Percentiles rank a stretch among this genome's conserved stretches.
Conservation (phyloP, 2,329 filamentous ascomycete genomes). For the Neoarthrinium moseri region DNA sequence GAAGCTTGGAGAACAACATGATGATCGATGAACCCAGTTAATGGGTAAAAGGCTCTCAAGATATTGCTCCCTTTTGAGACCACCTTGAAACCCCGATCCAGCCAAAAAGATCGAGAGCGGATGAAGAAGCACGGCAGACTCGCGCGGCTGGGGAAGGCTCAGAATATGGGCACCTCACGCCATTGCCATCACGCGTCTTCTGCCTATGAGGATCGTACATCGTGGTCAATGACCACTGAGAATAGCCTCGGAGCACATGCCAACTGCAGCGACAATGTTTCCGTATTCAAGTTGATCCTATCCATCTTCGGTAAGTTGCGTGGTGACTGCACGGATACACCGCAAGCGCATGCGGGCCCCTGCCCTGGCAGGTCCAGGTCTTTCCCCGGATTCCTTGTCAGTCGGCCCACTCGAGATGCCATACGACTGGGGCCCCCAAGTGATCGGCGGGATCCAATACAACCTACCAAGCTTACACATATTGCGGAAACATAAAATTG, state of each 20-base stretch:
- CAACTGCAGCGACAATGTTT: not conserved
- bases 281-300: conserved; percentile 5
- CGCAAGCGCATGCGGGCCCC: not conserved
- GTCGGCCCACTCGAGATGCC: not conserved
- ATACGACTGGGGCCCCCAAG: not conserved
- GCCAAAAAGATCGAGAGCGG: not conserved
- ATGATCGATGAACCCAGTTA: conserved; percentile 15
- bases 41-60: not conserved
- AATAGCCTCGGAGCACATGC: not conserved
- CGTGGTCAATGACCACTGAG: not conserved
- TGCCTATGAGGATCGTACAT: not conserved
- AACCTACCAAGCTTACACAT: not conserved
- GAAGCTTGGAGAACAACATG: conserved; percentile 36
- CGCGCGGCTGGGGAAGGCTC: not conserved
- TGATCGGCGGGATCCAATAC: not conserved
- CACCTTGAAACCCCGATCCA: not conserved
- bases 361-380: conserved; percentile 1
- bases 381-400: conserved; percentile 6
- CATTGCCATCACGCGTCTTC: not conserved
- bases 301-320: not conserved
- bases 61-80: not conserved
- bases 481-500: no score
- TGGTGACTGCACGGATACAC: not conserved
- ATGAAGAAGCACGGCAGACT: not conserved
- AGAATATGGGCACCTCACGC: conserved; percentile 4